Conservation (phyloP, 2,329 filamentous ascomycete genomes). For the Epichloe amarillans region DNA sequence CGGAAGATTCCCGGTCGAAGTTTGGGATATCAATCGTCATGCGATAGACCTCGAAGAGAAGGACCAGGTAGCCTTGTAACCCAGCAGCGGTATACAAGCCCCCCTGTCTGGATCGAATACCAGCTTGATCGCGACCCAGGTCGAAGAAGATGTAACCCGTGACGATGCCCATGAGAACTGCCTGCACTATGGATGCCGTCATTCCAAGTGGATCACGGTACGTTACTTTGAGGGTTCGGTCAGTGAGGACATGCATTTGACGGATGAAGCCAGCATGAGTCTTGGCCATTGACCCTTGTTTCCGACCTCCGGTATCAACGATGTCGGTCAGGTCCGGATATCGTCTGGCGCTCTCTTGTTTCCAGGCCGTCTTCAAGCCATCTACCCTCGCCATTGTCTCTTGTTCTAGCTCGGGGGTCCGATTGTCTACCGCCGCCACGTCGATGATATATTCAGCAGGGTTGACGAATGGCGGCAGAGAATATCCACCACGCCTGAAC, state of each 20-base stretch:
- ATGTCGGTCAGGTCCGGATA: constrained; percentile 12
- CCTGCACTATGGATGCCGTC: constrained; percentile 55
- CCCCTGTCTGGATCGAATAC: constrained; percentile 61
- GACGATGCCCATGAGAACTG: constrained; percentile 56
- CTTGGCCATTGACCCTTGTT: constrained; percentile 13
- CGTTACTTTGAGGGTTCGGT: constrained; percentile 56
- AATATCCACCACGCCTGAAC: constrained; percentile 47
- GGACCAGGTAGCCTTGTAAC: constrained; percentile 62
- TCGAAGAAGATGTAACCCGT: constrained; percentile 61
- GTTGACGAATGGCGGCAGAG: constrained; percentile 59
- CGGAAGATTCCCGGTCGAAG: constrained; percentile 63
- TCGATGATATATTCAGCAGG: constrained; percentile 68
- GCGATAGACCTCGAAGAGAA: constrained; percentile 65
- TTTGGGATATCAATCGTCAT: constrained; percentile 61
- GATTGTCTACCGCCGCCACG: constrained; percentile 59
- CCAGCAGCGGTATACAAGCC: constrained; percentile 59
- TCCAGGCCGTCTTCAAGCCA: constrained; percentile 49
- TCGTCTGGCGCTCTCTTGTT: constrained; percentile 19
- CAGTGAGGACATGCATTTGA: constrained; percentile 53
- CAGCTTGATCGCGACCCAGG: constrained; percentile 50
- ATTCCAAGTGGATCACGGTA: constrained; percentile 68
- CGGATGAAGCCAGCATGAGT: constrained; percentile 44
- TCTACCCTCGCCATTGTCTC: constrained; percentile 46
- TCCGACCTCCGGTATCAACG: constrained; percentile 3
- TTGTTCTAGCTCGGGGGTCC: constrained; percentile 51